Evolutionary conservation across 805 yeast species (phyloP), one percentile per base, ranked within the genome.

Genomic region (Peterozyma xylosa): DNA sequence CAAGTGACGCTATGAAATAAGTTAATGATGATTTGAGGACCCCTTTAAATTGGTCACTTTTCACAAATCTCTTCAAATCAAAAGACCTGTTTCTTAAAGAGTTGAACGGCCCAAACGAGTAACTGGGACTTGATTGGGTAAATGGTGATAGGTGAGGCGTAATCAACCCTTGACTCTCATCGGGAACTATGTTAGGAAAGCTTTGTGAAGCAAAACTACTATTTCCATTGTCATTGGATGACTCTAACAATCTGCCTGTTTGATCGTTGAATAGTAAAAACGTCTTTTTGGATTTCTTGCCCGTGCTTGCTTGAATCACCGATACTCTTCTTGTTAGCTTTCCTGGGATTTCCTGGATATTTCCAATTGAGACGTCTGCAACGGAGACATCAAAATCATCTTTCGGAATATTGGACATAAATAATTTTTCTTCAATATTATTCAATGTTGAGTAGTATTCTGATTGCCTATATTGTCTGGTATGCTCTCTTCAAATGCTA

Each of bases 11-110:
- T 1, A 86, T 46, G 9, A 82, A 63, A 55, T 87, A 87, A 1
- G 93, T 83, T n/a, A 86, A 46, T 0, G 90, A 70, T 52, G 91
- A 83, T 52, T 86, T 85, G 38, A 82, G 40, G 2, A 76, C 78
- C 36, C 51, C 58, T 27, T 38, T 30, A 48, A 33, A 35, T 15
- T 36, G 7, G 4, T 21, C 27, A 21, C 15, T 27, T 29, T 33
- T 11, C 4, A 6, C 34, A 10, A n/a, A 17, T 35, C 13, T 36
- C 3, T 27, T 5, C 14, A 15, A 41, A 21, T 15, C 27, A 34
- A 5, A 10, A 13, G 29, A 14, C 13, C 13, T 38, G 3, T 9
- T 33, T 14, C 30, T 40, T 13, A 11, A 45, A 9, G 16, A 15
- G 36, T 17, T 41, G 38, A 6, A n/a, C 17, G 30, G 37, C 39